Evolutionary conservation across 495 filamentous ascomycete species (phyloP).

Genomic region (Penicillium paxilli): DNA sequence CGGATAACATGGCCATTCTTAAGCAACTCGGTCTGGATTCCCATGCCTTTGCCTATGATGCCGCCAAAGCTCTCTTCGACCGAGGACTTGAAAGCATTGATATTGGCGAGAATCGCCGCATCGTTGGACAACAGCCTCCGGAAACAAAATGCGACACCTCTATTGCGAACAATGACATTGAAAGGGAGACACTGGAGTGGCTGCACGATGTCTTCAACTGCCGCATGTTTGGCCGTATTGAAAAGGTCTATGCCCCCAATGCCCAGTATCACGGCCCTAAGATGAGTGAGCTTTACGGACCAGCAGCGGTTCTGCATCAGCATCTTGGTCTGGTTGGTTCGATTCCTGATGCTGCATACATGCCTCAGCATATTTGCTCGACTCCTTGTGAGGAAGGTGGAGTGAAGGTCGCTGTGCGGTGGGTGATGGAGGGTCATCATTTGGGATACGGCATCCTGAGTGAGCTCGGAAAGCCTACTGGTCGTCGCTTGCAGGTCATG

Average conservation of each 20-base stretch:
- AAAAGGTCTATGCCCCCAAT: constrained; percentile 2
- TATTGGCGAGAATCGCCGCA: constrained; percentile 6
- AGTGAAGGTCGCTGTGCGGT: constrained; percentile 1
- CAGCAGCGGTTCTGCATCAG: constrained; percentile 1
- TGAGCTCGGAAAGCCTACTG: constrained; percentile 5
- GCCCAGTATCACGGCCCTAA: constrained; percentile 4
- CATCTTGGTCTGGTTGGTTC: constrained; percentile 5
- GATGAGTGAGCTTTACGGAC: constrained; percentile 5
- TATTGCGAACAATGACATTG: constrained; percentile 4
- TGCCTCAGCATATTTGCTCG: constrained; percentile 4
- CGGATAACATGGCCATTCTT: constrained; percentile 5
- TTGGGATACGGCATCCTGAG: neutral
- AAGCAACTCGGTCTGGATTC: constrained; percentile 4
- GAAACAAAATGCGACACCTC: neutral
- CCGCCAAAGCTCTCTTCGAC: constrained; percentile 2
- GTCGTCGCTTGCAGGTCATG: constrained; percentile 2
- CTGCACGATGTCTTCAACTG: constrained; percentile 2
- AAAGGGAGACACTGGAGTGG: neutral
- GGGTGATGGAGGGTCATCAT: constrained; percentile 6
- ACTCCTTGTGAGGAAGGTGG: constrained; percentile 2
- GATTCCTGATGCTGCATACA: constrained; percentile 4
- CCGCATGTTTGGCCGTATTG: constrained; percentile 1
- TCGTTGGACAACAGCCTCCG: constrained; percentile 2
- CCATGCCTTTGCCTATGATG: neutral
- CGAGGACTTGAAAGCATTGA: constrained; percentile 1